Evolutionary conservation across 768 basidiomycete genomes (phyloP), one percentile per base, ranked within the genome.

Genomic region (Clitopilus passeckerianus): DNA sequence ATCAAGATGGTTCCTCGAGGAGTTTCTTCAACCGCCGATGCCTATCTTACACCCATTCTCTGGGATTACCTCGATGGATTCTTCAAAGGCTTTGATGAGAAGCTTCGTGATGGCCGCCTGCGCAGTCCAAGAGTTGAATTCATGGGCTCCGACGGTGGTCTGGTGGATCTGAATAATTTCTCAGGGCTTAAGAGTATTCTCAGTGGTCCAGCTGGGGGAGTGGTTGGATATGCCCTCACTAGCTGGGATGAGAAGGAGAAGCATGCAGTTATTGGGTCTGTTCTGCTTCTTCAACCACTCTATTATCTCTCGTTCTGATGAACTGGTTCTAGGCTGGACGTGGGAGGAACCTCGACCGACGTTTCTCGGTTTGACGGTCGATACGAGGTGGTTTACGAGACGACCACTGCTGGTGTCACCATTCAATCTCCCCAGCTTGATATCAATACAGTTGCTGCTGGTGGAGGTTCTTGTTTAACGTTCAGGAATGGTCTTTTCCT

Each of bases 341-440:
- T 95, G n/a, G 94, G 95, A 4, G 95, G 95, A 14, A 98, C 96
- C 0, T 93, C 91, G 0, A 97, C 95, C 0, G 95, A 98, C 67
- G 95, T 97, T 2, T 96, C 94, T 6, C 85, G 96, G 34, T 98
- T 89, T 68, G 90, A 90, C 16, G 96, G 95, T 0, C 80, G 89
- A 33, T 95, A 94, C 67, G 95, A 98, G 70, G 81, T 93, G 16
- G 93, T 96, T 1, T 96, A 94, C 67, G 95, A 98, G 71, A 95
- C 95, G 0, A 96, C 95, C 0, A 98, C 95, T 0, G 95, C 95
- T 0, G 93, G 95, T 0, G 89, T 97, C 18, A 90, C 90, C 0
- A 92, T 98, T 56, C 93, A 95, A 68, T 90, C 89, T 0, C 93
- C 95, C 0, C 94, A 96, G 65, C 82, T 98, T 16, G 95, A 97